A percentile compares a stretch with the other conserved stretches of the same genome.
phyloP scores from a whole-genome alignment of 768 basidiomycete genomes.

The Mycena chlorophos region DNA sequence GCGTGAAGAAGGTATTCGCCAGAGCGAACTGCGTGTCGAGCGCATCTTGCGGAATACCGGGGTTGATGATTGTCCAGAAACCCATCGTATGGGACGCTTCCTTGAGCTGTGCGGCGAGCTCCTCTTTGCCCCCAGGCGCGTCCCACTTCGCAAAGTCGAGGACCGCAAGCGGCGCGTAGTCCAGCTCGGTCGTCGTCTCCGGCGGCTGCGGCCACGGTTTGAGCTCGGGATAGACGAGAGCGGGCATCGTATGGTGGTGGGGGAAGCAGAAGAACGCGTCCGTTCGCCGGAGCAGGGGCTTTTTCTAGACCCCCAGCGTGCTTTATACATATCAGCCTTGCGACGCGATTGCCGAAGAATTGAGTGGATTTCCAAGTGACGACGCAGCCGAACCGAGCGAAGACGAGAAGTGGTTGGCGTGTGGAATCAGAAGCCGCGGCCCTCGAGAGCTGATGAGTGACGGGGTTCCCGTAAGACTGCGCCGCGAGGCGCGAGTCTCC shows the following conservation, averaged over 20 bases:
- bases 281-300: not conserved
- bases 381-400: too few relatives aligned
- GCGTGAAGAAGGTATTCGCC: conserved; percentile 37
- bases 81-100: conserved; percentile 40
- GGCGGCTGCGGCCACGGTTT: conserved; percentile 14
- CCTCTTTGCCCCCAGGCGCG: conserved; percentile 30
- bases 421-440: too few relatives aligned
- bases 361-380: too few relatives aligned
- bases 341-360: too few relatives aligned
- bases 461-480: too few relatives aligned
- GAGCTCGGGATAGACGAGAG: conserved; percentile 4
- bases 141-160: conserved; percentile 39
- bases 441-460: too few relatives aligned
- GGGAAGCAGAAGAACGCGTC: not conserved
- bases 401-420: too few relatives aligned
- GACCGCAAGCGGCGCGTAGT: conserved; percentile 37
- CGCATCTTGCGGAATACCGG: conserved; percentile 40
- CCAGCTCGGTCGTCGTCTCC: conserved; percentile 28
- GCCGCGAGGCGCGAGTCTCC: too few relatives aligned
- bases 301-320: not conserved
- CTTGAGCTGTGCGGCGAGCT: conserved; percentile 33
- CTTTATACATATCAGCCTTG: too few relatives aligned
- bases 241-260: not conserved
- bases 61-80: conserved; percentile 42
- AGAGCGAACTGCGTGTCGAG: conserved; percentile 35